These are phyloP conservation scores for Amauroascus verrucosus DNA, from an alignment of 2,329 filamentous ascomycete species.

Conservation along the genomic window DNA sequence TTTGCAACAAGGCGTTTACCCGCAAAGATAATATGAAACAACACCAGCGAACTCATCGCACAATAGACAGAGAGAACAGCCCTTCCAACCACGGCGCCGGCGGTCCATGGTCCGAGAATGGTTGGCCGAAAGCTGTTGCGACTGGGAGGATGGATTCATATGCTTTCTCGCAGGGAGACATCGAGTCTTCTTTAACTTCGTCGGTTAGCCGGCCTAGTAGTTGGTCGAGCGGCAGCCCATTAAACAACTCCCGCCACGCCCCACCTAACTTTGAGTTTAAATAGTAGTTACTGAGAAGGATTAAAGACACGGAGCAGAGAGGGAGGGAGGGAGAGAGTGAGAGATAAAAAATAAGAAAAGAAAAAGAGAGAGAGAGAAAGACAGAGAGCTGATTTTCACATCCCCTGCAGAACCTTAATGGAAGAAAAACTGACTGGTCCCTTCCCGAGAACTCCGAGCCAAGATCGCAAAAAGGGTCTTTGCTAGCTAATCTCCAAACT, in stretches of 20 bases:
- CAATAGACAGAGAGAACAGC: neutral
- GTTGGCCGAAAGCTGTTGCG: neutral
- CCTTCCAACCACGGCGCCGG: neutral
- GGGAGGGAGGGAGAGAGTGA: neutral
- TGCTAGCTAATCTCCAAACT: too few species aligned
- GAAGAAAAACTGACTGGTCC: too few species aligned
- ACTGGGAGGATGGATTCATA: neutral
- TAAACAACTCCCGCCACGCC: neutral
- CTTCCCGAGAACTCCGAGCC: too few species aligned
- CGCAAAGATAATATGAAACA: conserved; percentile 63
- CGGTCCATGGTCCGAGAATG: neutral
- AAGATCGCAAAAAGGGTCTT: too few species aligned
- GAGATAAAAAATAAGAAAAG: too few species aligned
- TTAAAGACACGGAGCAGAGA: neutral
- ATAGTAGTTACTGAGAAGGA: neutral
- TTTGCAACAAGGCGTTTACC: conserved; percentile 58
- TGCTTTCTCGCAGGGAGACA: neutral
- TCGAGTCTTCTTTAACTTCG: neutral
- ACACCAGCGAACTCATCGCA: conserved; percentile 51
- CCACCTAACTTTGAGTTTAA: neutral
- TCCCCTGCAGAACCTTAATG: too few species aligned
- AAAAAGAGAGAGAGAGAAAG: too few species aligned
- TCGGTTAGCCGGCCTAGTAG: neutral
- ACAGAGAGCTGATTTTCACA: too few species aligned
- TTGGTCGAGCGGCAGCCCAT: conserved; percentile 1